Conservation (phyloP, 225 moss, liverwort and hornwort genomes). For the Straminergon stramineum region DNA sequence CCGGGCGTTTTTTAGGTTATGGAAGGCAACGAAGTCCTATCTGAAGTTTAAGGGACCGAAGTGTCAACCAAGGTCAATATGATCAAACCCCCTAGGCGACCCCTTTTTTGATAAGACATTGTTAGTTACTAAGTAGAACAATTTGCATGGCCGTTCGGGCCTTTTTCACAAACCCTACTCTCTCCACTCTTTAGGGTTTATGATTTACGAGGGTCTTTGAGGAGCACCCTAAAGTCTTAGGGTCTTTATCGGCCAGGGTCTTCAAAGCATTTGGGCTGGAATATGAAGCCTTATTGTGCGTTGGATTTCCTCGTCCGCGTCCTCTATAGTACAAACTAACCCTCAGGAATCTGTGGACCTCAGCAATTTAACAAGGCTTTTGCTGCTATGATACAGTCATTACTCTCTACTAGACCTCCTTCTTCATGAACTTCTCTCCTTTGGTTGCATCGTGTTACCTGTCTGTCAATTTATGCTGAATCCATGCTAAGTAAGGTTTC, state of each 20-base stretch:
- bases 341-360: background rate
- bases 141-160: background rate
- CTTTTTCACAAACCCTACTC: background rate
- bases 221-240: background rate
- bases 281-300: background rate
- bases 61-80: background rate
- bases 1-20: background rate
- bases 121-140: background rate
- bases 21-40: background rate
- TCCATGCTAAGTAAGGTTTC: conserved; percentile 3
- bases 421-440: background rate
- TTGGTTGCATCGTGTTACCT: background rate
- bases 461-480: background rate
- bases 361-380: background rate
- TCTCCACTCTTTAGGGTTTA: background rate
- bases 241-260: background rate
- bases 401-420: background rate
- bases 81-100: background rate
- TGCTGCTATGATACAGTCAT: background rate
- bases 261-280: background rate
- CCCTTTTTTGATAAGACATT: background rate
- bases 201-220: background rate
- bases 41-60: background rate
- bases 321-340: background rate
- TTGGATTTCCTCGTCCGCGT: background rate